Evolutionary conservation across 768 basidiomycete species (phyloP), one percentile per base, ranked within the genome.

Genomic region (Tylopilus vinaceipallidus): DNA sequence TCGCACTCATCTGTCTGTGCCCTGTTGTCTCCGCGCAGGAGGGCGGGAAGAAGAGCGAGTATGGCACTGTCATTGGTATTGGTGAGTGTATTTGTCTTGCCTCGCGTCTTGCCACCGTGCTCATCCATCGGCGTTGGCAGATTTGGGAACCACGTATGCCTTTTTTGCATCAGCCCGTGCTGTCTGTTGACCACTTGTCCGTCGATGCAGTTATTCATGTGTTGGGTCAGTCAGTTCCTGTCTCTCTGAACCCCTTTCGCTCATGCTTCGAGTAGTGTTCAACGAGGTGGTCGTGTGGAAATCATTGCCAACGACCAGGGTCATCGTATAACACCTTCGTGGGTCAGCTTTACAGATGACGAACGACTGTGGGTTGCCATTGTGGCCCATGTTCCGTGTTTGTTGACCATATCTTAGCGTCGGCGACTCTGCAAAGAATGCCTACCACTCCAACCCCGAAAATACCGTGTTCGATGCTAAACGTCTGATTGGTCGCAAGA

Each of bases 391-490:
- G 8, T 22, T 2, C 4, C 10, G 2, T 14, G 1, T 24, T 0
- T 4, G 2, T 26, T 54, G 1, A 48, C 33, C 0, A 1, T 19
- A 2, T 27, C 0, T 8, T 17, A 77, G 71, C 65, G 89, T 99
- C 62, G 95, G 97, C 63, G 95, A 99, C 69, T 80, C 84, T 52
- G 95, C 95, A 37, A 99, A 99, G 76, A 98, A 99, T 66, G 92
- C 93, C 26, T 92, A 84, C 74, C 85, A 91, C 70, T 78, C 88
- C 38, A 92, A 98, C 73, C 92, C 95, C 17, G 60, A 79, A 58
- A 98, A 98, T 74, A 97, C 94, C 10, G 88, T 97, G 49, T 98
- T 97, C 62, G 94, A 97, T 70, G 94, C 94, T 49, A 98, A 97
- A 66, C 91, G 94, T 71, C 82, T 95, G 57, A 94, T 95, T 63